A percentile compares a stretch with the other conserved stretches of the same genome.
These are phyloP conservation scores for Tetragonia tetragonoides DNA, from an alignment of 148 eudicot genomes.

Conservation along the genomic window DNA sequence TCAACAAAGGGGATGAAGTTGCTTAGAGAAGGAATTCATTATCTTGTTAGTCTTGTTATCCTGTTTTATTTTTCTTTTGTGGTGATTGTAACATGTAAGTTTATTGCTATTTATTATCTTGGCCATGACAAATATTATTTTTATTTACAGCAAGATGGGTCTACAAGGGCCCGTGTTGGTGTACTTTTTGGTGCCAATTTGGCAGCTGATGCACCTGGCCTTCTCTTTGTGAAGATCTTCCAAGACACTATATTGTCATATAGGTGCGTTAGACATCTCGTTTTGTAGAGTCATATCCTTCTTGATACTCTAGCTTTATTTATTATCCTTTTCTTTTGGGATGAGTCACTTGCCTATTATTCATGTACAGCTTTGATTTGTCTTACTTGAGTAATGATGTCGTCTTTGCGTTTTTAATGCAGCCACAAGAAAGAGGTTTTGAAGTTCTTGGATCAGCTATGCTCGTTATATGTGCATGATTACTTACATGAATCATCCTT, in stretches of 20 bases:
- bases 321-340: not conserved
- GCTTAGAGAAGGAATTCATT: slow-evolving; percentile 80
- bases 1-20: slow-evolving; percentile 74
- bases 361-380: not conserved
- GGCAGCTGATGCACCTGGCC: slow-evolving; percentile 49
- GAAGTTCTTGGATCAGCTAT: slow-evolving; percentile 72
- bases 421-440: slow-evolving; percentile 81
- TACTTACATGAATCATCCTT: slow-evolving; percentile 43
- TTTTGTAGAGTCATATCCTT: not conserved
- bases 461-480: slow-evolving; percentile 55
- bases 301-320: not conserved
- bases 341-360: not conserved
- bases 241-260: slow-evolving; percentile 64
- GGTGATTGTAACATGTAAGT: not conserved
- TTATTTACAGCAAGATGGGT: slow-evolving; percentile 57
- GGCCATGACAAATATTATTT: slow-evolving; percentile 14
- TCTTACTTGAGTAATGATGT: not conserved
- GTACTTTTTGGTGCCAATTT: slow-evolving; percentile 55
- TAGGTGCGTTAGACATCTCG: slow-evolving; percentile 44
- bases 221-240: slow-evolving; percentile 59
- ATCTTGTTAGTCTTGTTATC: slow-evolving; percentile 56
- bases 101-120: slow-evolving; percentile 2
- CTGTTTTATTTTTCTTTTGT: not conserved
- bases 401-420: slow-evolving; percentile 28
- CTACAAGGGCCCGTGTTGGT: slow-evolving; percentile 80